Base-by-base conservation (phyloP, 257 asterid species). In the Solanum chiquidenum region DNA sequence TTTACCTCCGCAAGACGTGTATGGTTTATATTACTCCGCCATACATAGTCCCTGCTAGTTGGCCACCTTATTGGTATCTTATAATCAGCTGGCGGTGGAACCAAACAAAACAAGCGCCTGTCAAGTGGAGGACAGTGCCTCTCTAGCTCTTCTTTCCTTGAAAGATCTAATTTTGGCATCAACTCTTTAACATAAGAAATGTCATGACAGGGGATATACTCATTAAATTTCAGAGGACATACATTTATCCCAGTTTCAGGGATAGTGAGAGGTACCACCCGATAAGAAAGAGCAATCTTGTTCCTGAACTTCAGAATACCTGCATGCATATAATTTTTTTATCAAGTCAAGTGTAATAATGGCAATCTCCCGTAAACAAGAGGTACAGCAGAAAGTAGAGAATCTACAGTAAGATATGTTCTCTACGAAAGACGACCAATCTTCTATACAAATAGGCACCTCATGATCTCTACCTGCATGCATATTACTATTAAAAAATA, bases 11-110 rank as follows among this genome's bases (percentile, higher is more conserved):
- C 98, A 55, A 97, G 98, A 91, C 33, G 98, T 2, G 98, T 92
- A 87, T 97, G 99, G 90, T 97, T 97, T 52, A 97, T 95, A 88
- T 97, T 97, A 90, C 98, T 95, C 88, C 98, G 91, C 99, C 98
- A 97, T 35, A 95, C 98, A 89, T 94, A 95, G 90, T 97, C 98
- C 93, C 98, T 90, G 89, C 98, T 94, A 20, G 91, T 93, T 25
- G 99, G 98, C 98, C 99, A 97, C 85, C 94, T 93, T 90, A 95
- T 95, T 3, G 98, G 98, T 87, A 95, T 79, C 94, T 95, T 97
- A 89, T 95, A 97, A 89, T 97, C 98, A 89, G 84, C 89, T n/a
- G 99, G 99, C 9, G 99, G 98, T 5, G 98, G 99, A 73, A 96
- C 93, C 92, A 97, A 92, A 90, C 99, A 97, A 87, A 95, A 97